Evolutionary conservation across 2,329 filamentous ascomycete genomes (phyloP), one percentile per base, ranked within the genome.

Genomic region (Zalaria sp.): DNA sequence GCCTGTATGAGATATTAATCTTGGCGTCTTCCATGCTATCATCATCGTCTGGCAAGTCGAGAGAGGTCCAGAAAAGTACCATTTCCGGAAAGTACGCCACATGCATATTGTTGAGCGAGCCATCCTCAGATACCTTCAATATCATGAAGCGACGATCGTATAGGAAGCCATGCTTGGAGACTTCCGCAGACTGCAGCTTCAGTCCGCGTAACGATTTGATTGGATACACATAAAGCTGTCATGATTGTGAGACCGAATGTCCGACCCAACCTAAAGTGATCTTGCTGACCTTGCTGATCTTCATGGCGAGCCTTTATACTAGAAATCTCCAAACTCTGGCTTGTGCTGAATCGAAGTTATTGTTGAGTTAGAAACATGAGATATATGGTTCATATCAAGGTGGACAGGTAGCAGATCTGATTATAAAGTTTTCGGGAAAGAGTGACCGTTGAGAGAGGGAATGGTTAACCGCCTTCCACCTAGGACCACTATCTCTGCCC

Each of bases 141-240:
- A 69, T 49, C 63, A 69, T 60, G 46, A 57, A 62, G 18, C 51
- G 55, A 45, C 67, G 54, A 47, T 70, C 67, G 45, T 66, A 61
- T 27, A 60, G 53, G 43, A 69, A 65, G 46, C 67, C 67, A 54
- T 65, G 51, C 43, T 57, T 58, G 5, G 66, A 67, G 11, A 64
- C 59, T 37, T 59, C 47, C 10, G 62, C 60, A 34, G 55, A 52
- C 2, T 57, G 51, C 26, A 66, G 51, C 18, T 61, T 57, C 4
- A 61, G 55, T 2, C 53, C 57, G 10, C 64, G 60, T 5, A 69
- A 54, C 9, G 64, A 64, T 49, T 70, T 70, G 54, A 70, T 65
- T 3, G 66, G 67, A 44, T 70, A 70, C 4, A 61, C 56, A 43
- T 65, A 65, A 9, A 69, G 59, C 59, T 66, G 5, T 8, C 6